These are phyloP conservation scores for Lunularia cruciata DNA, from an alignment of 225 moss, liverwort and hornwort species.

Conservation along the genomic window DNA sequence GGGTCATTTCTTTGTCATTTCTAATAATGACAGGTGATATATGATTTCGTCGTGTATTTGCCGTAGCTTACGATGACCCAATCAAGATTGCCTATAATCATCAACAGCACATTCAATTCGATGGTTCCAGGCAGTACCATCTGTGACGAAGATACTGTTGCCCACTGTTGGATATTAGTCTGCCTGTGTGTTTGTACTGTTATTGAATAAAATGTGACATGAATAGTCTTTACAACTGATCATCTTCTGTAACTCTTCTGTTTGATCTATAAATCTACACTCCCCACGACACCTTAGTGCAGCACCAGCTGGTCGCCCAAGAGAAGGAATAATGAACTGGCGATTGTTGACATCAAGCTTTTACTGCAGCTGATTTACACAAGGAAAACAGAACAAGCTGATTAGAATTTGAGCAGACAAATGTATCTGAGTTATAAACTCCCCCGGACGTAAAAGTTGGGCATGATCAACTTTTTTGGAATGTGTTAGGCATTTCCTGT, in stretches of 20 bases:
- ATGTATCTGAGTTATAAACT: background rate
- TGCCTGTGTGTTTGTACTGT: background rate
- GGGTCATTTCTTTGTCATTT: too few species aligned
- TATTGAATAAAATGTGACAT: conserved; percentile 14
- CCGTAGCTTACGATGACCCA: too few species aligned
- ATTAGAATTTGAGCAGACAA: background rate
- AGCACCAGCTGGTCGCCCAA: conserved; percentile 5
- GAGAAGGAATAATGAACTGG: background rate
- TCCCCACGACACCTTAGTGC: background rate
- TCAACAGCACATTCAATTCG: background rate
- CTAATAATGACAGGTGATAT: too few species aligned
- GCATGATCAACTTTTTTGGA: too few species aligned
- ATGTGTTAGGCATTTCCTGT: too few species aligned
- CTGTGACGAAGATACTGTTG: background rate
- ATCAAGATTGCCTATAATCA: too few species aligned
- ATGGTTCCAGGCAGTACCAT: background rate
- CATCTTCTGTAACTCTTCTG: background rate
- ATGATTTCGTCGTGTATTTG: too few species aligned
- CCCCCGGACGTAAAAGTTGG: too few species aligned
- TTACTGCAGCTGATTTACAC: conserved; percentile 22
- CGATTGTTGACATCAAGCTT: conserved; percentile 1
- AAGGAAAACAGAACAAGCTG: background rate
- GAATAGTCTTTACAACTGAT: conserved; percentile 21
- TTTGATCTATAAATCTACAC: conserved; percentile 21
- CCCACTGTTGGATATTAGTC: background rate